Conservation (phyloP, 78 protist genomes). For the Polysphondylium violaceum region DNA sequence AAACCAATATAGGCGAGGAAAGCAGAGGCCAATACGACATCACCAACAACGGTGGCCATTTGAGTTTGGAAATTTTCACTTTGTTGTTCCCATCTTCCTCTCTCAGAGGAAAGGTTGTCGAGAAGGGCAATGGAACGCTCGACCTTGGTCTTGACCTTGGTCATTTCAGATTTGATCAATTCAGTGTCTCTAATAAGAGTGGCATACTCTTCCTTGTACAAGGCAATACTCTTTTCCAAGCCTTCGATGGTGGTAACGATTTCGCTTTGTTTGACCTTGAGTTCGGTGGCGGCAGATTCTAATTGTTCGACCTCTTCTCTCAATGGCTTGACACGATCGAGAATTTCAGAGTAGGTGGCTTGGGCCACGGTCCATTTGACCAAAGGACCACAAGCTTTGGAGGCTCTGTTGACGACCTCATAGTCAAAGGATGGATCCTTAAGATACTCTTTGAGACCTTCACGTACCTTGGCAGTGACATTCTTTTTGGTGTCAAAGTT, state of each 20-base stretch:
- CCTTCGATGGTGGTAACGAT: slow-evolving; percentile 54
- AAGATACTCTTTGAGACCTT: slow-evolving; percentile 77
- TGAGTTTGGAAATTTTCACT: slow-evolving; percentile 71
- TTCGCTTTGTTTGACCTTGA: slow-evolving; percentile 78
- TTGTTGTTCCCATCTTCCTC: slow-evolving; percentile 93
- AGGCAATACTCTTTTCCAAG: slow-evolving; percentile 75
- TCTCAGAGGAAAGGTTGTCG: slow-evolving; percentile 85
- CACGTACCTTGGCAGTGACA: slow-evolving; percentile 40
- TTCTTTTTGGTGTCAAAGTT: slow-evolving; percentile 87
- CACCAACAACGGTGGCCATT: slow-evolving; percentile 94
- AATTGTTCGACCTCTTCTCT: slow-evolving; percentile 86
- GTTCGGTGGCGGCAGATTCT: slow-evolving; percentile 72
- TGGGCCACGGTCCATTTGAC: slow-evolving; percentile 95
- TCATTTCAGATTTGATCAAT: slow-evolving; percentile 85
- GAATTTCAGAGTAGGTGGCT: slow-evolving; percentile 87
- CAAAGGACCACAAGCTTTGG: slow-evolving; percentile 97
- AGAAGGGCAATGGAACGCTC: slow-evolving; percentile 89
- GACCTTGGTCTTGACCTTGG: slow-evolving; percentile 82
- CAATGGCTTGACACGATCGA: slow-evolving; percentile 91
- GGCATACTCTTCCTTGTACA: slow-evolving; percentile 91
- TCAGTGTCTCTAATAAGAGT: slow-evolving; percentile 86
- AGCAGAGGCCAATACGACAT: slow-evolving; percentile 92
- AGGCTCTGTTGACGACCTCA: slow-evolving; percentile 87
- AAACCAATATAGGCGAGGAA: slow-evolving; percentile 96
- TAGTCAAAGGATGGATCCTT: slow-evolving; percentile 81